Conservation (phyloP, 208 protist genomes). For the Tritrichomonas musculus region DNA sequence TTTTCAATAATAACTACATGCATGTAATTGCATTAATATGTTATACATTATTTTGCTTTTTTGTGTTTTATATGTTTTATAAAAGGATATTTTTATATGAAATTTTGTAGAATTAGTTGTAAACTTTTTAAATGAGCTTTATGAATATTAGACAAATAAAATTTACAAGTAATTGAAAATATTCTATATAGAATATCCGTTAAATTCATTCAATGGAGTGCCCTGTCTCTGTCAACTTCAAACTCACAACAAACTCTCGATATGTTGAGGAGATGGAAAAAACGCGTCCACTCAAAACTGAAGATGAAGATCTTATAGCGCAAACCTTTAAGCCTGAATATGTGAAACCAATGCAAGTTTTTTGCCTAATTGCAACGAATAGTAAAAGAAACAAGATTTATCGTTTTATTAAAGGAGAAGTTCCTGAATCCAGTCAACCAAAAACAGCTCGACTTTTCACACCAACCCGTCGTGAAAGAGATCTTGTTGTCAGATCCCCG, state of each 20-base stretch:
- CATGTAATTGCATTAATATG: too few species aligned
- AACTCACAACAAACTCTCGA: not conserved
- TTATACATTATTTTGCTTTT: too few species aligned
- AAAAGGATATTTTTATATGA: too few species aligned
- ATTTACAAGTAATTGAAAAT: too few species aligned
- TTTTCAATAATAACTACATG: too few species aligned
- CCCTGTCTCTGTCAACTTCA: not conserved
- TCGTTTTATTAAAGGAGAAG: not conserved
- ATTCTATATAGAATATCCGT: too few species aligned
- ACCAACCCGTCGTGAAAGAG: not conserved
- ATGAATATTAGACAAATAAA: too few species aligned
- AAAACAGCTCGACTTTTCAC: not conserved
- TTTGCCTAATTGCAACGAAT: not conserved
- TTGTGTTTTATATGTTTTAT: too few species aligned
- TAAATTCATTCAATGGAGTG: too few species aligned
- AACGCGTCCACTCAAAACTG: not conserved
- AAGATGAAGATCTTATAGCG: not conserved
- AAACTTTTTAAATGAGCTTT: too few species aligned
- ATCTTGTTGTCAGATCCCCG: not conserved
- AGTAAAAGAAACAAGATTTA: not conserved
- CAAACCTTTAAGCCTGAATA: not conserved
- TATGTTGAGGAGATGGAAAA: not conserved
- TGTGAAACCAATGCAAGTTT: not conserved
- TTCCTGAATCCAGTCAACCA: not conserved
- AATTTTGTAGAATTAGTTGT: too few species aligned